Conservation (phyloP, 2,329 filamentous ascomycete genomes). For the Periconia digitata region DNA sequence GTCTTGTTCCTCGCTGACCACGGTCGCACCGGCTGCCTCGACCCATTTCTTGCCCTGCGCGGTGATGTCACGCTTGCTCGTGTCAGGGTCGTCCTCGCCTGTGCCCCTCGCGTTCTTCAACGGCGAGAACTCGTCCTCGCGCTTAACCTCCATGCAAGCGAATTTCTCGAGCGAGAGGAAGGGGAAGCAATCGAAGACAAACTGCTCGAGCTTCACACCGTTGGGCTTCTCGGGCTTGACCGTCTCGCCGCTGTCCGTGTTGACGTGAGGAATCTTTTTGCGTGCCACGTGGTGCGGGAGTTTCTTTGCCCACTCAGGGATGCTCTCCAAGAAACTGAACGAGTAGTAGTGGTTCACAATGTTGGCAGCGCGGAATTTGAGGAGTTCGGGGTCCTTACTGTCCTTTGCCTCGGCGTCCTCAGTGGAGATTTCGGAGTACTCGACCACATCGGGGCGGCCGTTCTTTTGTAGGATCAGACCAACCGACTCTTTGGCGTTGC, state of each 20-base stretch:
- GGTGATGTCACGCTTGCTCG: constrained; percentile 88
- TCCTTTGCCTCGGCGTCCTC: constrained; percentile 89
- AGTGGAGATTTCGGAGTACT: constrained; percentile 95
- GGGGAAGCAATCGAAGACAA: constrained; percentile 98
- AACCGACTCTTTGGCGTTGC: constrained; percentile 92
- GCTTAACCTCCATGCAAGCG: constrained; percentile 91
- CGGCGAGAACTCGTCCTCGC: constrained; percentile 97
- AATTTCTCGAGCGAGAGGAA: constrained; percentile 84
- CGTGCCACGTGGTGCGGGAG: constrained; percentile 93
- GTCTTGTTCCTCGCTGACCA: constrained; percentile 60
- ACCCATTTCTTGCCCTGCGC: constrained; percentile 86
- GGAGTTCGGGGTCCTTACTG: constrained; percentile 72
- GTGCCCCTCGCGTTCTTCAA: constrained; percentile 85
- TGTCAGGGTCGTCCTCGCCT: constrained; percentile 91
- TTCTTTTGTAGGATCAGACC: constrained; percentile 94
- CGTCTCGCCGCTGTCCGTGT: constrained; percentile 73
- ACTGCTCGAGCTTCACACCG: constrained; percentile 98
- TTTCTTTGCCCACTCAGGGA: constrained; percentile 80
- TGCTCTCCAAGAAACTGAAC: constrained; percentile 85
- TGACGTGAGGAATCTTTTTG: constrained; percentile 94
- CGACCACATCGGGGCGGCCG: constrained; percentile 93
- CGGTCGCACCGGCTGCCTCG: constrained; percentile 72
- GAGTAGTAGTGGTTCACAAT: constrained; percentile 99
- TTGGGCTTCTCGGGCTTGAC: constrained; percentile 95
- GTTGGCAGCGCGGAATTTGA: constrained; percentile 97